phyloP scores from a whole-genome alignment of 176 grass and related monocot species.

The Alopecurus myosuroides region DNA sequence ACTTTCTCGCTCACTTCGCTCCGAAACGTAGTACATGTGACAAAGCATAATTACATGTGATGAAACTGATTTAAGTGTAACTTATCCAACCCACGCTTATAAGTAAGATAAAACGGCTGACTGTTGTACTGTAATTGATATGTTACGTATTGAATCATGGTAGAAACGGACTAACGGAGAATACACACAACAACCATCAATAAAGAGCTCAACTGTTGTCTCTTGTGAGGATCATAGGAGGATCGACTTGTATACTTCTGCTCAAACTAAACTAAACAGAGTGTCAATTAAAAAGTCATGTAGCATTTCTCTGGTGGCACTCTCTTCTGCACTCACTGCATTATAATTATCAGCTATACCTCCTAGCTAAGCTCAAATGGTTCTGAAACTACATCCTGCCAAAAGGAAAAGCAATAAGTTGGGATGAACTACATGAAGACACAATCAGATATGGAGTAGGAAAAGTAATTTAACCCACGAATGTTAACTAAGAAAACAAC shows the following conservation, averaged over 20 bases:
- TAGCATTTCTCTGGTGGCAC: constrained; percentile 38
- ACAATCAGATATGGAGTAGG: constrained; percentile 28
- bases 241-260: background rate
- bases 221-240: background rate
- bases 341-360: constrained; percentile 54
- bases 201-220: background rate
- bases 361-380: constrained; percentile 80
- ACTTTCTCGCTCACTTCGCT: too few relatives aligned
- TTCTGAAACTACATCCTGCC: constrained; percentile 73
- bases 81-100: too few relatives aligned
- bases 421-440: constrained; percentile 6
- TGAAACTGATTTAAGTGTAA: too few relatives aligned
- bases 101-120: background rate
- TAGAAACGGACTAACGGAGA: too few relatives aligned
- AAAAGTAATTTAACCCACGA: background rate
- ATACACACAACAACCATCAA: background rate
- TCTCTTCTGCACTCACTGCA: constrained; percentile 52
- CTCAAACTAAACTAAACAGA: background rate
- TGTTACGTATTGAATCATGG: background rate
- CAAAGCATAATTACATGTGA: too few relatives aligned
- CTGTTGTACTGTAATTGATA: background rate
- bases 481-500: background rate
- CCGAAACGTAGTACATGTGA: too few relatives aligned
- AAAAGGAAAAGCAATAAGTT: constrained; percentile 31
- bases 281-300: background rate